Evolutionary conservation across 2,329 filamentous ascomycete species (phyloP), one percentile per base, ranked within the genome.

Genomic region (Conoideocrella luteorostrata): DNA sequence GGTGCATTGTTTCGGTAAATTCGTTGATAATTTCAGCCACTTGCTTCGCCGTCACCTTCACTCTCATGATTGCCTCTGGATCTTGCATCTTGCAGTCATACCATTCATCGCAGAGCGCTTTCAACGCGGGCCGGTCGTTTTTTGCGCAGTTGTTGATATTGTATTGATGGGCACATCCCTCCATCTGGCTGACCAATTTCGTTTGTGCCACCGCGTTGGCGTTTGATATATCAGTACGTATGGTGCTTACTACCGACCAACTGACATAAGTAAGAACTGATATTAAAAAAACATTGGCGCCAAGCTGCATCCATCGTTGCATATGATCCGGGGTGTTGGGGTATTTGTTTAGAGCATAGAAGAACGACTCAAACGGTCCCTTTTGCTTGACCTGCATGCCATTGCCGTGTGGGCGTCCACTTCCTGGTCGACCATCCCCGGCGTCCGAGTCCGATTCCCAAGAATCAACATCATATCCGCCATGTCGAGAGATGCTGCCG

Each of bases 21-120:
- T 85, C 84, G 61, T 97, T 96, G 64, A 97, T 84, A 32, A 98
- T 95, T 58, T 88, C 81, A 1, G 91, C 91, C 59, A 96, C 86
- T 21, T 90, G 93, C 57, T 87, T 84, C 5, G 88, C 90, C 15
- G 85, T 88, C 30, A 95, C 80, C 56, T 83, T 84, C 33, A 91
- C 84, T 29, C 84, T 75, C 52, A 87, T 89, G 44, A 95, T 80
- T 44, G 80, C 80, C 35, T 82, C 74, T 1, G 89, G 83, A 56
- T 96, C 87, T 51, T 84, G 80, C 51, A 83, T 81, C 88, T 95
- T 95, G 65, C 93, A 97, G 24, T 79, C 71, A 50, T 84, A 81
- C 91, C 91, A 97, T 49, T 83, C 78, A 26, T 81, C 77, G 61
- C 93, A 98, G 4, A 84, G 69, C 0, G 66, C 67, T 48, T 84